phyloP scores from a whole-genome alignment of 2,329 filamentous ascomycete genomes.

The Teratosphaeria pseudoeucalypti region DNA sequence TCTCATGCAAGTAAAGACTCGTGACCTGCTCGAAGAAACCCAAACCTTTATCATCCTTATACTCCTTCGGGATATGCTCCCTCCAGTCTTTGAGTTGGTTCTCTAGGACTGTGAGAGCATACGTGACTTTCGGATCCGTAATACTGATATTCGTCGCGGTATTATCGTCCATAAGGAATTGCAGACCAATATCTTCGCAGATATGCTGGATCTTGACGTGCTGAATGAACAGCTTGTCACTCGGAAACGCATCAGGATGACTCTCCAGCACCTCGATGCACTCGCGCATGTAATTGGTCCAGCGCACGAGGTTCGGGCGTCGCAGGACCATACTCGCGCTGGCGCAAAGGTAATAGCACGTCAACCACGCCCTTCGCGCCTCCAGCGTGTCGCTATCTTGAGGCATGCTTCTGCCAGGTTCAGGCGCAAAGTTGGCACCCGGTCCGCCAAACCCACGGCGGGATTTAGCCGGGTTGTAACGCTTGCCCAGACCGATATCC shows the following conservation, averaged over 20 bases:
- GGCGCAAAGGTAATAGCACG: slow-evolving; percentile 51
- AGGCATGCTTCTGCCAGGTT: slow-evolving; percentile 16
- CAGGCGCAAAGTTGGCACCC: slow-evolving; percentile 24
- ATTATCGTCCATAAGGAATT: slow-evolving; percentile 47
- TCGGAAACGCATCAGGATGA: slow-evolving; percentile 46
- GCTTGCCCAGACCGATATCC: slow-evolving; percentile 65
- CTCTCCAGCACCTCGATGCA: slow-evolving; percentile 48
- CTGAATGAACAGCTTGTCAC: slow-evolving; percentile 46
- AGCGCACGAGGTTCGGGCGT: slow-evolving; percentile 48
- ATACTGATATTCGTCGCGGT: slow-evolving; percentile 39
- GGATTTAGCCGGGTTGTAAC: slow-evolving; percentile 30
- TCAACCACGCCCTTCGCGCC: slow-evolving; percentile 48
- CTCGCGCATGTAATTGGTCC: slow-evolving; percentile 54
- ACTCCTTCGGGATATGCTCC: slow-evolving; percentile 31
- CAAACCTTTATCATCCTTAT: slow-evolving; percentile 24
- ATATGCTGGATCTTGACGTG: slow-evolving; percentile 50
- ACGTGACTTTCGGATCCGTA: slow-evolving; percentile 45
- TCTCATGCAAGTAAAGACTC: slow-evolving; percentile 41
- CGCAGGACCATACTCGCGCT: slow-evolving; percentile 50
- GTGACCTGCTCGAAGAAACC: slow-evolving; percentile 38
- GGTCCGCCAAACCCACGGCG: slow-evolving; percentile 25
- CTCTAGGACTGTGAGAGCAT: slow-evolving; percentile 45
- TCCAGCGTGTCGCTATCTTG: slow-evolving; percentile 44
- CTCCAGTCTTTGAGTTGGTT: slow-evolving; percentile 42
- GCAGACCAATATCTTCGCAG: slow-evolving; percentile 45